phyloP scores from a whole-genome alignment of 1,284 basidiomycete species.

The Fistulinella cinereoalba region DNA sequence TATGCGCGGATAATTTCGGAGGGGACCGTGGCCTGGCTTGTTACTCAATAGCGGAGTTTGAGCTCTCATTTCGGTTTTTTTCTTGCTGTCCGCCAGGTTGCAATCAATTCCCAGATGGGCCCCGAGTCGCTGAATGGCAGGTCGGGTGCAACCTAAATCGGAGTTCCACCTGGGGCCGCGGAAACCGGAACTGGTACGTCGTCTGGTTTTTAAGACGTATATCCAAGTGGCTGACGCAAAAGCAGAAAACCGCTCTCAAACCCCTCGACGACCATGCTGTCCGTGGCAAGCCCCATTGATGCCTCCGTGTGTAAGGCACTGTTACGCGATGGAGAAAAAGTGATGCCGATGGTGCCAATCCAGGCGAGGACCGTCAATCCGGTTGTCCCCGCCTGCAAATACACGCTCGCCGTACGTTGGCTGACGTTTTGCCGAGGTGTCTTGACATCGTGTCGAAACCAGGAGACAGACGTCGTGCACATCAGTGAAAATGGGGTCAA shows the following conservation, averaged over 20 bases:
- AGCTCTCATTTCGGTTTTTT: not conserved
- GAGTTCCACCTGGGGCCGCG: not conserved
- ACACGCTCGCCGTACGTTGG: slow-evolving; percentile 46
- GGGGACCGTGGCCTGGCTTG: no score
- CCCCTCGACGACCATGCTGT: slow-evolving; percentile 17
- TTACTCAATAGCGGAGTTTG: no score
- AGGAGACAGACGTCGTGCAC: slow-evolving; percentile 58
- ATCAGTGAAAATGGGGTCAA: slow-evolving; percentile 57
- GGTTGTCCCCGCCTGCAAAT: slow-evolving; percentile 49
- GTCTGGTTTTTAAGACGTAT: slow-evolving; percentile 12
- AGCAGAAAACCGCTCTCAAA: slow-evolving; percentile 1
- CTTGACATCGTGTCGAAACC: slow-evolving; percentile 3
- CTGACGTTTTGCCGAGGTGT: not conserved
- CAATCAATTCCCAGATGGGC: no score
- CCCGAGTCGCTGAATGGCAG: not conserved
- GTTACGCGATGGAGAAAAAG: not conserved
- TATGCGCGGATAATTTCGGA: no score
- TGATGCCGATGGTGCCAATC: not conserved
- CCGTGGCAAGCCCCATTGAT: slow-evolving; percentile 8
- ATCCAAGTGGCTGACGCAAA: not conserved
- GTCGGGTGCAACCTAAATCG: not conserved
- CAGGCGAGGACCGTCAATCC: slow-evolving; percentile 37
- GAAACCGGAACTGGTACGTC: not conserved
- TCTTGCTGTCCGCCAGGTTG: not conserved
- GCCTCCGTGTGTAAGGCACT: not conserved